Evolutionary conservation across 495 filamentous ascomycete species (phyloP).

Genomic region (Hyaloscypha variabilis): DNA sequence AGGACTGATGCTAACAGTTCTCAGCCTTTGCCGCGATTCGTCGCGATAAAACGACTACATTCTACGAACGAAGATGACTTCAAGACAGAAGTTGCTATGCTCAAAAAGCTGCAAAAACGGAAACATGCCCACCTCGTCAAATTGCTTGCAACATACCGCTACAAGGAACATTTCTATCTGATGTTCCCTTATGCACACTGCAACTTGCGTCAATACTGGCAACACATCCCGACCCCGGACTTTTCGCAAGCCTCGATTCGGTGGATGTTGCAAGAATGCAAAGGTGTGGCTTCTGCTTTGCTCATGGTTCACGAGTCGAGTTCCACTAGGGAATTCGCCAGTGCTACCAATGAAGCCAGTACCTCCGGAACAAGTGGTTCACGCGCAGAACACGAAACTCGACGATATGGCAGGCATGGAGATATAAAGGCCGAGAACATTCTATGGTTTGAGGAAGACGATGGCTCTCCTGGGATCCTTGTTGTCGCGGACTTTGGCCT

Average conservation of each 20-base stretch:
- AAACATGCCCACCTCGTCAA: slow-evolving; percentile 30
- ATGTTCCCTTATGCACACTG: slow-evolving; percentile 33
- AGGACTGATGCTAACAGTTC: background rate
- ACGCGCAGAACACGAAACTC: background rate
- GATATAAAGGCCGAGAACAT: slow-evolving; percentile 34
- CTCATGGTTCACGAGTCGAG: slow-evolving; percentile 11
- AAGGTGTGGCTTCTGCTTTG: slow-evolving; percentile 7
- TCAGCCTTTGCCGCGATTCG: background rate
- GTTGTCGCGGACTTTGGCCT: slow-evolving; percentile 18
- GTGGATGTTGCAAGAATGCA: slow-evolving; percentile 22
- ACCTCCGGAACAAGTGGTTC: background rate
- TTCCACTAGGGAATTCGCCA: background rate
- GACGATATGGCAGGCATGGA: slow-evolving; percentile 26
- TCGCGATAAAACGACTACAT: slow-evolving; percentile 14
- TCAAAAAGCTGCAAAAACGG: slow-evolving; percentile 25
- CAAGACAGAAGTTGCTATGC: slow-evolving; percentile 24
- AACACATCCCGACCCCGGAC: slow-evolving; percentile 8
- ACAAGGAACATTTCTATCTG: slow-evolving; percentile 21
- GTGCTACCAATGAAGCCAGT: background rate
- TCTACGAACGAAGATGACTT: background rate
- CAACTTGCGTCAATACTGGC: slow-evolving; percentile 31
- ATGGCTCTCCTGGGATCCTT: background rate
- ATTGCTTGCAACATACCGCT: slow-evolving; percentile 28
- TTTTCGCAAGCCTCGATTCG: slow-evolving; percentile 4
- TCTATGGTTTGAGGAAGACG: slow-evolving; percentile 13